Evolutionary conservation across 768 basidiomycete genomes (phyloP).

Genomic region (Boletus rufocinnamomeus): DNA sequence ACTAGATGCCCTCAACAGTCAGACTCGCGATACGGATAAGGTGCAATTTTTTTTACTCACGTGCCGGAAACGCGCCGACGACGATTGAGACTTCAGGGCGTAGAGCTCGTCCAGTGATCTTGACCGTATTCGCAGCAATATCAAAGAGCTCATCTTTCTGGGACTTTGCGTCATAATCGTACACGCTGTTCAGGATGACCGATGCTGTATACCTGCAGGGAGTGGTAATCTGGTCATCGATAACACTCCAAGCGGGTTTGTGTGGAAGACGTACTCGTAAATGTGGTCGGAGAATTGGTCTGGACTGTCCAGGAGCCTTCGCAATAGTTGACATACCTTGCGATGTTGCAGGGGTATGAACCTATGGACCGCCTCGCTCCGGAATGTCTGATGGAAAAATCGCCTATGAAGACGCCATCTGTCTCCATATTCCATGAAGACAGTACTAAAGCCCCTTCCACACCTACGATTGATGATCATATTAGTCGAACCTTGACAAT

Average conservation of each 20-base stretch:
- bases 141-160: conserved; percentile 18
- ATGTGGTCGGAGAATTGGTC: conserved; percentile 37
- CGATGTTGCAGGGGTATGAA: conserved; percentile 35
- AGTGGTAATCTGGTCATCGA: neutral
- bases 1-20: conserved; percentile 8
- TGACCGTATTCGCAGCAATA: conserved; percentile 7
- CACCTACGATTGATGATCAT: conserved; percentile 9
- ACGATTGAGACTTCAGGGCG: conserved; percentile 24
- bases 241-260: neutral
- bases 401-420: conserved; percentile 36
- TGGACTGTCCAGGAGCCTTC: conserved; percentile 35
- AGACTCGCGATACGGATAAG: neutral
- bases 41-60: conserved; percentile 10
- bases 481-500: neutral
- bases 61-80: conserved; percentile 17
- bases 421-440: conserved; percentile 34
- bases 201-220: conserved; percentile 22
- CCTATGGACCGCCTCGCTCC: conserved; percentile 23
- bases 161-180: conserved; percentile 21
- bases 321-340: conserved; percentile 35
- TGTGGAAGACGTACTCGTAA: conserved; percentile 29
- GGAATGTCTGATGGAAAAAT: conserved; percentile 32
- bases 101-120: conserved; percentile 11
- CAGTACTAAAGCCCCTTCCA: conserved; percentile 25
- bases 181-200: conserved; percentile 22